Evolutionary conservation across 345 rosid genomes (phyloP).

Genomic region (Arabis hirsuta): DNA sequence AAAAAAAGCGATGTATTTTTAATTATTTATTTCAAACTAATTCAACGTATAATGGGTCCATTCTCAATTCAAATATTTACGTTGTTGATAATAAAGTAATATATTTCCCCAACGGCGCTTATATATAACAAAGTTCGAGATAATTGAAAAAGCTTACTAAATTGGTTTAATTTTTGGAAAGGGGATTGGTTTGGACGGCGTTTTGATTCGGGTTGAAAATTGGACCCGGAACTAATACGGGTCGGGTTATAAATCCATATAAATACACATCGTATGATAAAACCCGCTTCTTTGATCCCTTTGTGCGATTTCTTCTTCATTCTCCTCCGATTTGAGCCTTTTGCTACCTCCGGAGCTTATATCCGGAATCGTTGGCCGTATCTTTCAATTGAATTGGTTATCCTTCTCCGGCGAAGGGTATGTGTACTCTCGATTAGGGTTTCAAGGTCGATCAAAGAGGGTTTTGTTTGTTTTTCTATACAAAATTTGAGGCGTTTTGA

Average conservation of each 20-base stretch:
- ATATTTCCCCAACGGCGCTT: constrained; percentile 11
- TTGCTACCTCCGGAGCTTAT: neutral
- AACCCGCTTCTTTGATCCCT: neutral
- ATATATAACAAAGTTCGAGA: constrained; percentile 4
- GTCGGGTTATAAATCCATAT: neutral
- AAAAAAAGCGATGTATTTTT: neutral
- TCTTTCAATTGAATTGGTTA: neutral
- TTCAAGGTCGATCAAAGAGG: constrained; percentile 7
- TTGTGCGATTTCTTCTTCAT: neutral
- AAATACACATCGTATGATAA: neutral
- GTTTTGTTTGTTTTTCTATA: constrained; percentile 8
- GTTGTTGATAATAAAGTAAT: neutral
- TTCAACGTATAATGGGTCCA: constrained; percentile 24
- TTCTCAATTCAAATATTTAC: constrained; percentile 18
- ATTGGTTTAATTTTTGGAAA: neutral
- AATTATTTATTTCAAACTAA: neutral
- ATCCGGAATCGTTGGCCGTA: neutral
- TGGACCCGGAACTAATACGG: constrained; percentile 7
- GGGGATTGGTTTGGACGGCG: neutral
- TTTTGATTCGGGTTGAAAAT: neutral
- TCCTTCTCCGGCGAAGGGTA: neutral
- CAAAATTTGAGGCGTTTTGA: neutral
- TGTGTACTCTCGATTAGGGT: neutral
- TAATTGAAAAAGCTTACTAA: neutral
- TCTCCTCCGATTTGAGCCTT: neutral